Evolutionary conservation across 768 basidiomycete genomes (phyloP), one percentile per base, ranked within the genome.

Genomic region (Solioccasus polychromus): DNA sequence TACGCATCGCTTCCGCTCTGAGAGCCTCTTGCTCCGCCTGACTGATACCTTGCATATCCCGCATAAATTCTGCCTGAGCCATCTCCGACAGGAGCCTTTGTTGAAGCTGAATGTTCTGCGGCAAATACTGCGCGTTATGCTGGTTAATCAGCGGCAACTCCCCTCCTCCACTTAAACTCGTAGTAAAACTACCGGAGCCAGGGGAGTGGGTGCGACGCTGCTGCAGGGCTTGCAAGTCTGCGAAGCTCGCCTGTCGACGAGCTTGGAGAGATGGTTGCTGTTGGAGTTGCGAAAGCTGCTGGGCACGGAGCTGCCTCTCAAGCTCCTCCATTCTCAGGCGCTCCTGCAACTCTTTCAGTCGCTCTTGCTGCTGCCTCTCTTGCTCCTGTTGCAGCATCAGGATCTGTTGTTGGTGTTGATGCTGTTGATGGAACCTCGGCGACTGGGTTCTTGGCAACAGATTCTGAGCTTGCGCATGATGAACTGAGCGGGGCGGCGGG

Each of bases 21-120:
- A 92, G 64, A 5, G 81, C 77, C 48, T 89, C 89, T 59, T 85
- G 83, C 47, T 85, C 76, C 35, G 71, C 77, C 37, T 75, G 80
- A 35, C 75, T 73, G 7, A 74, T 66, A n/a, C 74, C 76, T 42
- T 81, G 83, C 62, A 83, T 71, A 50, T 83, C 81, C 37, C 77
- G 76, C 53, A 85, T 60, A 45, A 83, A 81, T 48, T 85, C 87
- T 9, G 71, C 77, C 45, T 87, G 85, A 2, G 83, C 79, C 66
- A 88, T 76, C 61, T 90, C 86, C 2, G 83, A 80, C n/a, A 90
- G 70, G 24, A 88, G 71, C 6, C 87, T 75, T 55, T 88, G 87
- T 59, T 89, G 85, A 57, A 86, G 63, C 53, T 88, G 85, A 8
- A 82, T 75, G 53, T 74, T 81, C 56, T 86, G 83, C 11, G 80